A percentile compares a stretch with the other conserved stretches of the same genome.
Conservation (phyloP, 2,329 filamentous ascomycete genomes). For the Colletotrichum sp. region DNA sequence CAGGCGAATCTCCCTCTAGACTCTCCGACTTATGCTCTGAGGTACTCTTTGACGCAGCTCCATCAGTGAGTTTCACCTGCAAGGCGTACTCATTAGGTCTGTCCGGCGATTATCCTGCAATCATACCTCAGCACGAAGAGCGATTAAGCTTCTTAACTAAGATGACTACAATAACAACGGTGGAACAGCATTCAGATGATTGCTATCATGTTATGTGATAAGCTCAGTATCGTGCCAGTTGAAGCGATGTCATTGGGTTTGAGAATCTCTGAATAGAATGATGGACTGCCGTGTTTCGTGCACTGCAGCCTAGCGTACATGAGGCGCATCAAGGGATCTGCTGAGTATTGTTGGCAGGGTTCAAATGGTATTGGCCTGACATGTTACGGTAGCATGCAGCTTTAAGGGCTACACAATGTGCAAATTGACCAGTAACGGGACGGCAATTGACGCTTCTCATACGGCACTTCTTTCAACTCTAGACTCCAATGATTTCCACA, state of each 20-base stretch:
- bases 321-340: too few relatives aligned
- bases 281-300: too few relatives aligned
- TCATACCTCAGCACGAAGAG: fast-evolving
- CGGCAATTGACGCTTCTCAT: too few relatives aligned
- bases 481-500: too few relatives aligned
- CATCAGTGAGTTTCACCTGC: not conserved
- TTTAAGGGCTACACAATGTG: too few relatives aligned
- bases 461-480: fast-evolving
- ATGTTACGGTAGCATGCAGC: fast-evolving
- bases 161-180: not conserved
- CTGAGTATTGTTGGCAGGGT: too few relatives aligned
- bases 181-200: not conserved
- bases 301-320: too few relatives aligned
- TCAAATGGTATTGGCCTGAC: fast-evolving
- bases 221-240: not conserved
- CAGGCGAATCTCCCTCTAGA: not conserved
- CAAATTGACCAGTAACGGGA: too few relatives aligned
- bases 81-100: not conserved
- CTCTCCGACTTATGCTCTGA: fast-evolving
- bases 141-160: not conserved
- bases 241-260: too few relatives aligned
- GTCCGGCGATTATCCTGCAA: not conserved
- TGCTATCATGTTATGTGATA: not conserved
- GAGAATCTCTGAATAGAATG: too few relatives aligned
- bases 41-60: not conserved